Evolutionary conservation across 2,329 filamentous ascomycete genomes (phyloP).

Genomic region (Sporothrix brunneoviolacea): DNA sequence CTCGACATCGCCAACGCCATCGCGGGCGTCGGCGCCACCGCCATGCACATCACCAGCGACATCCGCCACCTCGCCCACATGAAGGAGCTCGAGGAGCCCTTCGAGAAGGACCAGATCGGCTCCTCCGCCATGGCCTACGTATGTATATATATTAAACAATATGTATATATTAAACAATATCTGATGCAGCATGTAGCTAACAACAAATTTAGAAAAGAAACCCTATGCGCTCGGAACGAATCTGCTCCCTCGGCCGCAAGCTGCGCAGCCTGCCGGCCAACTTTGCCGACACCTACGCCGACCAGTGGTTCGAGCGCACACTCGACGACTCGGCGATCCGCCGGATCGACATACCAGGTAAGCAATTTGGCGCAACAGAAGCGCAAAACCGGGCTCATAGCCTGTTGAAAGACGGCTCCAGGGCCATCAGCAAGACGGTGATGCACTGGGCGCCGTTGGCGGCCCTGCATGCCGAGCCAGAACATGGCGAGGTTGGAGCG

Average conservation of each 20-base stretch:
- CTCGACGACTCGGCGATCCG: constrained; percentile 71
- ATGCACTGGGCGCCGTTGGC: no score
- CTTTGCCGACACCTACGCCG: constrained; percentile 59
- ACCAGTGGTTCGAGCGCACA: constrained; percentile 69
- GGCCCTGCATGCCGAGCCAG: no score
- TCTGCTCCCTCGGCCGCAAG: constrained; percentile 37
- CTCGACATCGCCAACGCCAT: constrained; percentile 75
- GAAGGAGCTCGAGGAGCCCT: constrained; percentile 83
- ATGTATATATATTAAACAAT: no score
- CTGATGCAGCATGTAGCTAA: no score
- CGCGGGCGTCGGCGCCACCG: constrained; percentile 70
- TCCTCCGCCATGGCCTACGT: constrained; percentile 50
- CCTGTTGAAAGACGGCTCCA: no score
- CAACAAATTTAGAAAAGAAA: no score
- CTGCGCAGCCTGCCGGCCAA: constrained; percentile 30
- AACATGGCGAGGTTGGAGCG: no score
- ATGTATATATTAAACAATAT: no score
- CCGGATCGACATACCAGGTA: constrained; percentile 57
- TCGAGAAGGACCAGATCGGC: constrained; percentile 73
- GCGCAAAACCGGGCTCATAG: no score
- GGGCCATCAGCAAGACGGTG: no score
- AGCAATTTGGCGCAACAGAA: no score
- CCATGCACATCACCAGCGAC: constrained; percentile 66
- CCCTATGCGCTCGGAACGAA: constrained; percentile 47
- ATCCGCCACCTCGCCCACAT: constrained; percentile 39